Conservation (phyloP, 2,329 filamentous ascomycete species). For the Davidsoniella australis region DNA sequence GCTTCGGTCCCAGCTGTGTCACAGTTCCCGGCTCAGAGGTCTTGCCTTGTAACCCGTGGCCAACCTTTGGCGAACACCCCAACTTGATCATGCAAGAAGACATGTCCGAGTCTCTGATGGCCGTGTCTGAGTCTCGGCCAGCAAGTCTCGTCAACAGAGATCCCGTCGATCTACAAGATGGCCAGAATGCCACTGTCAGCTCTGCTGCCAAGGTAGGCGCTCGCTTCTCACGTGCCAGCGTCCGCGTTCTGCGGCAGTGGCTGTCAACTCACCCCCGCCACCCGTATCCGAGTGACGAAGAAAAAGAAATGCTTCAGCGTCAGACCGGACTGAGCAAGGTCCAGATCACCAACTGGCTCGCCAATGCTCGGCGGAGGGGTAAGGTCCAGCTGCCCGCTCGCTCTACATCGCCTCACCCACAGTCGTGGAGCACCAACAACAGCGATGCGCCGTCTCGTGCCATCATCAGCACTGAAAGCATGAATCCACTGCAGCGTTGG, state of each 20-base stretch:
- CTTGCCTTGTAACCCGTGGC: conserved; percentile 31
- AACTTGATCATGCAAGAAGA: conserved; percentile 17
- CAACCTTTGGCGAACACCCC: conserved; percentile 27
- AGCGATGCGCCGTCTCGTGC: conserved; percentile 52
- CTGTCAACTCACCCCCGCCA: conserved; percentile 62
- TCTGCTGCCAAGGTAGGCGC: conserved; percentile 41
- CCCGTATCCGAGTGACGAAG: conserved; percentile 75
- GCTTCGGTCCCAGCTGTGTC: conserved; percentile 26
- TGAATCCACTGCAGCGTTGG: conserved; percentile 43
- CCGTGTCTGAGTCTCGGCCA: background rate
- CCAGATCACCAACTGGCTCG: conserved; percentile 85
- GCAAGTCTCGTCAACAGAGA: background rate
- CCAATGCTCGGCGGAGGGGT: conserved; percentile 68
- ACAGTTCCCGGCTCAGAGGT: conserved; percentile 17
- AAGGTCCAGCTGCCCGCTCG: conserved; percentile 51
- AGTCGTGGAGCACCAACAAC: conserved; percentile 34
- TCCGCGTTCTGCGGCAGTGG: conserved; percentile 73
- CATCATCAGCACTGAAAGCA: conserved; percentile 34
- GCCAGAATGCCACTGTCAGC: background rate
- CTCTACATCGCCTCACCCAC: conserved; percentile 46
- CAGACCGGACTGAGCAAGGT: conserved; percentile 66
- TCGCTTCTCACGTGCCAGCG: conserved; percentile 63
- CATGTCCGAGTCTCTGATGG: background rate
- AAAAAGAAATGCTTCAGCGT: conserved; percentile 63
- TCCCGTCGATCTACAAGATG: background rate